Base-by-base conservation (phyloP, 2,329 filamentous ascomycete species). In the Microcera coccophila region DNA sequence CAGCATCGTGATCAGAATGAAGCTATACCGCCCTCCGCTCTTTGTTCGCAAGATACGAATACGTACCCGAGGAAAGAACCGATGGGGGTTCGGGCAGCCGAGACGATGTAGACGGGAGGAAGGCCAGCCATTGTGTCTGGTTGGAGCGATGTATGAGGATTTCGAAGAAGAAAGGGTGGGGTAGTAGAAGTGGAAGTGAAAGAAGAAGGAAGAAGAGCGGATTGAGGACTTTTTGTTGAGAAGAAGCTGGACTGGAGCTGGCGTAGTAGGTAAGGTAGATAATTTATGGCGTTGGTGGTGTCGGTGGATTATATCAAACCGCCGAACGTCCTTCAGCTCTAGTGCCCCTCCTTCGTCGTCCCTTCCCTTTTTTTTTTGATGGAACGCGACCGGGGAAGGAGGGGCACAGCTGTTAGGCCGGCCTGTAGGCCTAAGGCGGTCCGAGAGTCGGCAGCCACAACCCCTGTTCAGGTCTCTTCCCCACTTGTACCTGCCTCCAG, bases 21-120 rank as follows among this genome's bases (percentile, higher is more conserved):
- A 36, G 21, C 21, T 26, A 21, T 15, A 14, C 18, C 28, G 4
- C 16, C 16, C 37, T 32, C 26, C 16, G 26, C 36, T 21, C 22
- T 40, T 24, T 37, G 26, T 16, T 35, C 24, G 8, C 18, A 46
- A 24, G 36, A 26, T 16, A 24, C 28, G 11, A 22, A 36, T 24
- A 43, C 66, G 49, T 71, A 95, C 89, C 93, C 93, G 62, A 95
- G 81, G 73, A 98, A 98, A 54, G 87, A 90, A 61, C 93, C 93
- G 54, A 95, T 78, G 40, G 93, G 93, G 53, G 93, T 98, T 70
- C 90, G 82, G 62, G 82, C 87, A 53, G 84, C 85, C 46, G 93
- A 93, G 63, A 96, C 90, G 62, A 98, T 96, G 74, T 98, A 98
- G 55, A 98, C 91, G 46, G 90, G 79, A 54, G 89, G 85, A 52